Evolutionary conservation across 371 early-diverging fungal genomes (phyloP).

Genomic region (Vairimorpha necatrix): DNA sequence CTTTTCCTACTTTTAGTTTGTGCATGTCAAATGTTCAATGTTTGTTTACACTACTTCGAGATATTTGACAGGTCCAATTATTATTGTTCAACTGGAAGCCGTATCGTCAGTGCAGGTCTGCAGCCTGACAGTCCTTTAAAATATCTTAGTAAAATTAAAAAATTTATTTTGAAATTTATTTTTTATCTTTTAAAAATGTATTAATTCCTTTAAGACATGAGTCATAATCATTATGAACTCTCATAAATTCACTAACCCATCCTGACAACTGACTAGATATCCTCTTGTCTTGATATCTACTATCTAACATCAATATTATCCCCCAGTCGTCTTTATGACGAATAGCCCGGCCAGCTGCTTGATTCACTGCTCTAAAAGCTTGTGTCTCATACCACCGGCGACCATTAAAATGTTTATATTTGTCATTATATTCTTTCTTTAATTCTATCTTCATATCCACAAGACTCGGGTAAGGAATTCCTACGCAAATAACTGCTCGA

Average conservation of each 20-base stretch:
- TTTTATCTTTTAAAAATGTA: slow-evolving; percentile 34
- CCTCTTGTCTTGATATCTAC: slow-evolving; percentile 67
- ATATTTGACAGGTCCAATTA: too few species aligned
- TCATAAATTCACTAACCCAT: slow-evolving; percentile 67
- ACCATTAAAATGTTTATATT: slow-evolving; percentile 64
- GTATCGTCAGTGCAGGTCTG: too few species aligned
- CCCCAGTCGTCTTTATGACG: slow-evolving; percentile 77
- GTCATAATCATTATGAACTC: slow-evolving; percentile 31
- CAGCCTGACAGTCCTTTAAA: too few species aligned
- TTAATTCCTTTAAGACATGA: slow-evolving; percentile 7
- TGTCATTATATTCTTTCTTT: slow-evolving; percentile 69
- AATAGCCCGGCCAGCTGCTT: slow-evolving; percentile 82
- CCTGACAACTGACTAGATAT: slow-evolving; percentile 67
- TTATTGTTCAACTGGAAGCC: too few species aligned
- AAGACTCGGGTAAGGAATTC: slow-evolving; percentile 79
- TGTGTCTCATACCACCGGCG: slow-evolving; percentile 75
- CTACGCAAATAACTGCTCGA: slow-evolving; percentile 76
- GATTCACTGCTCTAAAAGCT: slow-evolving; percentile 82
- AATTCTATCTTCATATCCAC: slow-evolving; percentile 68
- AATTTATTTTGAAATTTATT: too few species aligned
- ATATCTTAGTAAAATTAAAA: too few species aligned
- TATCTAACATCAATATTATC: slow-evolving; percentile 70
- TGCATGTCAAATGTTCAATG: too few species aligned
- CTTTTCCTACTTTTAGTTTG: too few species aligned
- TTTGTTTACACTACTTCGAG: too few species aligned